These are phyloP conservation scores for Trichomonas tenax DNA, from an alignment of 208 protist genomes.

Conservation along the genomic window DNA sequence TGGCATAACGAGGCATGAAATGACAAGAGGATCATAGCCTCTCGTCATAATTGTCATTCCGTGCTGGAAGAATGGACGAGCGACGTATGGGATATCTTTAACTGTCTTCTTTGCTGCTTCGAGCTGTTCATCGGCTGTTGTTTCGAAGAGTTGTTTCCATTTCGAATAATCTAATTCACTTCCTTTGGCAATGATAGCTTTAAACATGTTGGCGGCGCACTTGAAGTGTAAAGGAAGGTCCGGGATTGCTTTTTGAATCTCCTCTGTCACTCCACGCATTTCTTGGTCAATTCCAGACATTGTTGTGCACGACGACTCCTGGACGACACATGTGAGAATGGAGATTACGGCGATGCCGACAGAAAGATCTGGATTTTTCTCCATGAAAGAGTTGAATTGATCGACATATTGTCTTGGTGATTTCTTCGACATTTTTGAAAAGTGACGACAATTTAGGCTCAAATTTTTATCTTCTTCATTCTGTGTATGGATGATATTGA, in stretches of 20 bases:
- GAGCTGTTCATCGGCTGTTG: background rate
- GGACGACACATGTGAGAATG: background rate
- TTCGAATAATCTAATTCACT: background rate
- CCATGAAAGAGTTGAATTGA: background rate
- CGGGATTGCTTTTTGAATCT: background rate
- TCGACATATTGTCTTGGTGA: background rate
- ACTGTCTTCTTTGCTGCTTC: background rate
- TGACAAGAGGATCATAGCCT: background rate
- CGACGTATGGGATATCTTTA: background rate
- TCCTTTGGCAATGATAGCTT: background rate
- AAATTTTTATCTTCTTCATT: too few species aligned
- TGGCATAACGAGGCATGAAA: background rate
- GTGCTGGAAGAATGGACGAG: background rate
- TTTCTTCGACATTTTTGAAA: too few species aligned
- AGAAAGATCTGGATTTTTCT: background rate
- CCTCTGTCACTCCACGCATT: background rate
- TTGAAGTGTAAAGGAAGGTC: background rate
- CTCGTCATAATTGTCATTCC: background rate
- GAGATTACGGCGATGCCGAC: background rate
- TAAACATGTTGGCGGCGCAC: background rate
- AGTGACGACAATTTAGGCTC: too few species aligned
- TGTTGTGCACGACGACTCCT: background rate
- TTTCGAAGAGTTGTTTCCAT: background rate
- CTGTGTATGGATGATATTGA: too few species aligned
- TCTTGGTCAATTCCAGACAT: background rate